phyloP scores from a whole-genome alignment of 306 rosid genomes.

The Benincasa hispida region DNA sequence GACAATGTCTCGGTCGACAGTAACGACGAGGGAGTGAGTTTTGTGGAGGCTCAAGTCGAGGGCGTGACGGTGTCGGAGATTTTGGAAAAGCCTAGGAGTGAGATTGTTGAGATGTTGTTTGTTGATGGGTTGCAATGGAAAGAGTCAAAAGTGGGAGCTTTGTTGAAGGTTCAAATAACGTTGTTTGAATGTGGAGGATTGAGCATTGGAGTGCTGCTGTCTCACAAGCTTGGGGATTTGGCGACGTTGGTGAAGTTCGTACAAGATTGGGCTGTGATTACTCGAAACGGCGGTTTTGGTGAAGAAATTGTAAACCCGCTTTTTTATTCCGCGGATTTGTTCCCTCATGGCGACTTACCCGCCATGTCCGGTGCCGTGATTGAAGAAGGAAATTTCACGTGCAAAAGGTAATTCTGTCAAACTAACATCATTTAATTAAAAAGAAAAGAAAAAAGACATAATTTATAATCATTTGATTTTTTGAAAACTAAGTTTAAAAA shows the following conservation, averaged over 20 bases:
- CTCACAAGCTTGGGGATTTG: constrained; percentile 31
- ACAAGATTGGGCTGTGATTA: constrained; percentile 10
- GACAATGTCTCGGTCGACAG: constrained; percentile 13
- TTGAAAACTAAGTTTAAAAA: too few relatives aligned
- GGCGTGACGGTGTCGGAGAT: constrained; percentile 7
- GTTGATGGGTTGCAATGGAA: constrained; percentile 9
- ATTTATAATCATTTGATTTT: too few relatives aligned
- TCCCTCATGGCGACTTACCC: not conserved
- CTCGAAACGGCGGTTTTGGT: not conserved
- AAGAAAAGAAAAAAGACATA: too few relatives aligned
- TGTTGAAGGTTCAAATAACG: constrained; percentile 20
- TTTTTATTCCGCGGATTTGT: not conserved
- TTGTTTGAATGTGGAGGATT: constrained; percentile 29
- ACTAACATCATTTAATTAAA: not conserved
- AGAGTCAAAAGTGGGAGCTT: not conserved
- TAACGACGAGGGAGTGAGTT: constrained; percentile 19
- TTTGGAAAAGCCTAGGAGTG: constrained; percentile 14
- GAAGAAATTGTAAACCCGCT: not conserved
- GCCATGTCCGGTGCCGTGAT: constrained; percentile 2
- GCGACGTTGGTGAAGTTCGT: constrained; percentile 14
- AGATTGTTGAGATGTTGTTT: constrained; percentile 5
- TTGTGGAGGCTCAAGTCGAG: constrained; percentile 14
- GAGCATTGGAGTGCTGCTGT: constrained; percentile 10
- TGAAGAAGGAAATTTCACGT: not conserved
- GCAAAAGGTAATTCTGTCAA: not conserved